Conservation (phyloP, 2,329 filamentous ascomycete species). For the Colletotrichum godetiae region DNA sequence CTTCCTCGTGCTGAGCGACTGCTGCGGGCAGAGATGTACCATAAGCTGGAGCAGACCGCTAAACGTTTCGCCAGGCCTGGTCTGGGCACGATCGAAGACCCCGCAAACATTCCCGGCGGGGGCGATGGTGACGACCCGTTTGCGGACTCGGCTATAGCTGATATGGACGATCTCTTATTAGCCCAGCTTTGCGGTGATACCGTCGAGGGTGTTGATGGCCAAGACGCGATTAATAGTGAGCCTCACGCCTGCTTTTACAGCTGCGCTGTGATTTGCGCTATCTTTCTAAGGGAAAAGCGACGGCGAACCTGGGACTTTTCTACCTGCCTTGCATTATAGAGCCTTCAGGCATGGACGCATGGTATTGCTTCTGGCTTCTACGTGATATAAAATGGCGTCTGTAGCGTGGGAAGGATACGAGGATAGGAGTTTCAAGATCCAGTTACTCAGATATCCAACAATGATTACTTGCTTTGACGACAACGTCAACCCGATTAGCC, state of each 20-base stretch:
- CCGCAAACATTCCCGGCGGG: too few relatives aligned
- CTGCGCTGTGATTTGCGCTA: neutral
- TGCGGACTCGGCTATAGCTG: neutral
- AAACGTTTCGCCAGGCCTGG: neutral
- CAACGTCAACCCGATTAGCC: neutral
- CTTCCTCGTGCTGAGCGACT: slow-evolving; percentile 8
- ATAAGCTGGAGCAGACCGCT: neutral
- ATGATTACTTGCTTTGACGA: neutral
- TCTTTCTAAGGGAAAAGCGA: neutral
- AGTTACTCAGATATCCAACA: neutral
- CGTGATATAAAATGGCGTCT: neutral
- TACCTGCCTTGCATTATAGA: too few relatives aligned
- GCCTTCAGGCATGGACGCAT: too few relatives aligned
- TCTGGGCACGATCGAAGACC: neutral
- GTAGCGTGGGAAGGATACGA: neutral
- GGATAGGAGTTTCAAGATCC: neutral
- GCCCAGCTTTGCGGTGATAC: neutral
- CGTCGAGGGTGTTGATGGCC: neutral
- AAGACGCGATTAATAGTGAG: neutral
- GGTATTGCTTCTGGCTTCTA: too few relatives aligned
- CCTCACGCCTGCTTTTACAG: neutral
- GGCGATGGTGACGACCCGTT: neutral
- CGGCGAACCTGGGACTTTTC: neutral
- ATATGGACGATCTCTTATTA: neutral
- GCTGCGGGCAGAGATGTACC: slow-evolving; percentile 1